phyloP scores from a whole-genome alignment of 148 eudicot species.

The Fagopyrum esculentum region DNA sequence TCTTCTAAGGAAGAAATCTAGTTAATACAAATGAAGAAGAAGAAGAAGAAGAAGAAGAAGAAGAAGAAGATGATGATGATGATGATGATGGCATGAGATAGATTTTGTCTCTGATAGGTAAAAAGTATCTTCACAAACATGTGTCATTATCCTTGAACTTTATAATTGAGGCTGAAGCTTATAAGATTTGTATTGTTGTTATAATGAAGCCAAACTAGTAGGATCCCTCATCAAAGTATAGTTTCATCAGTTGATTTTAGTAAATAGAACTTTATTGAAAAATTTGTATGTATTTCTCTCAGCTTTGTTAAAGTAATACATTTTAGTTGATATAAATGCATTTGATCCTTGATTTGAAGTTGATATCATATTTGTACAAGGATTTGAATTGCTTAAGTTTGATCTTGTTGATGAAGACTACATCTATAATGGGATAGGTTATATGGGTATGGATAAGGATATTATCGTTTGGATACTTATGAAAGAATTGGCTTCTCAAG shows the following conservation, averaged over 20 bases:
- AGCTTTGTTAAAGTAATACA: slow-evolving; percentile 4
- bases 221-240: not conserved
- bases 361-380: not conserved
- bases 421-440: not conserved
- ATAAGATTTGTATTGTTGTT: not conserved
- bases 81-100: not conserved
- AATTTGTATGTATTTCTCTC: not conserved
- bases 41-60: not conserved
- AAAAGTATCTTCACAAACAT: not conserved
- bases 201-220: not conserved
- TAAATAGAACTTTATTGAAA: not conserved
- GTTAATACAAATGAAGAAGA: not conserved
- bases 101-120: not conserved
- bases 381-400: not conserved
- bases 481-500: too few relatives aligned
- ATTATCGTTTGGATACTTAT: too few relatives aligned
- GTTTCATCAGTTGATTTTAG: not conserved
- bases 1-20: not conserved
- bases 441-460: too few relatives aligned
- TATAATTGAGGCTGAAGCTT: not conserved
- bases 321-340: not conserved
- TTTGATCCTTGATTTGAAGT: not conserved
- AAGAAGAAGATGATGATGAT: not conserved
- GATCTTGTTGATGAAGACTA: not conserved
- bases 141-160: not conserved